These are phyloP conservation scores for Tylopilus rubrobrunneus DNA, from an alignment of 768 basidiomycete species.

Conservation along the genomic window DNA sequence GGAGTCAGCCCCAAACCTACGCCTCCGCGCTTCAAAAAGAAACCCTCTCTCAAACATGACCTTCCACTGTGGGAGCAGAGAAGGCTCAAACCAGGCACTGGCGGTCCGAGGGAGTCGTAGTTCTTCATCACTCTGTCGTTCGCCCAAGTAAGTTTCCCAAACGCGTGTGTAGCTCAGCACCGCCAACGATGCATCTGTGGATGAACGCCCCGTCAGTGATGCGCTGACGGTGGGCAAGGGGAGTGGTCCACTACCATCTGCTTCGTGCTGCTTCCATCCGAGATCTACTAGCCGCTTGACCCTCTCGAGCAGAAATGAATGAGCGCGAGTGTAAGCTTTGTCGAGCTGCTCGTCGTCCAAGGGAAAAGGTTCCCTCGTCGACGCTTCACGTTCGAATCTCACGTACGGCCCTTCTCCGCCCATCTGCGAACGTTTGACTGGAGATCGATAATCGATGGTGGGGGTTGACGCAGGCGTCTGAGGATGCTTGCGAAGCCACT, in stretches of 20 bases:
- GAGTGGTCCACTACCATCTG: too few species aligned
- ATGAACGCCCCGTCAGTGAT: too few species aligned
- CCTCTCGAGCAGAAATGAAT: background rate
- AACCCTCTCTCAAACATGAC: background rate
- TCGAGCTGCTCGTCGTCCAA: background rate
- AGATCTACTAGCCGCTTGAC: background rate
- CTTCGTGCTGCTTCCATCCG: too few species aligned
- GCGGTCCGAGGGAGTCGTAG: background rate
- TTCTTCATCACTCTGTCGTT: background rate
- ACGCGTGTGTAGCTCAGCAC: background rate
- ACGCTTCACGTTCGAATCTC: background rate
- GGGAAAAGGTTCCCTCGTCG: background rate
- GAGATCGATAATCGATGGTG: background rate
- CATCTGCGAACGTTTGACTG: background rate
- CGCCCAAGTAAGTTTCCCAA: background rate
- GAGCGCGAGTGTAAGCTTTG: background rate
- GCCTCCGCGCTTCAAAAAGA: background rate
- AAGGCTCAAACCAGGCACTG: conserved; percentile 2
- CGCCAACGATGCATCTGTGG: background rate
- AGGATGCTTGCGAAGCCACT: too few species aligned
- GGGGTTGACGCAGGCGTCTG: too few species aligned
- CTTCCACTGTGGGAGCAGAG: background rate
- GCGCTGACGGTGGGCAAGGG: too few species aligned
- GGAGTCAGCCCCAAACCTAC: background rate
- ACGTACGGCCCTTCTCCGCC: conserved; percentile 8